Base-by-base conservation (phyloP, 495 filamentous ascomycete genomes). In the Astrothelium subdiscretum region DNA sequence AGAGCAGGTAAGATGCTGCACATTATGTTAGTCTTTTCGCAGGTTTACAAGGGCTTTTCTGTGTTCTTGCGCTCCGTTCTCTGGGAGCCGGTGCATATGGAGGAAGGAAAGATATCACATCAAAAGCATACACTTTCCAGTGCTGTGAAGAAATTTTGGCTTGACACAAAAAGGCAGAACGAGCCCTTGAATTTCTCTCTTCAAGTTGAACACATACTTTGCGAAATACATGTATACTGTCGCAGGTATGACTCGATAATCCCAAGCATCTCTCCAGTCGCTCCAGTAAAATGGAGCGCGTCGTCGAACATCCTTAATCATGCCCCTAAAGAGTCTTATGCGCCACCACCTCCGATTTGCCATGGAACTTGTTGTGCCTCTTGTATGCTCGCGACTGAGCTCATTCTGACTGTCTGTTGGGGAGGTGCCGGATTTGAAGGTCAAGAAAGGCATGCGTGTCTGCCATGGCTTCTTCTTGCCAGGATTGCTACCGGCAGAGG, bases 191-290 rank as follows among this genome's bases (percentile, higher is more conserved):
- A 3, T 35, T 59, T 12, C 12, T 22, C 22, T 59, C 15, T 35
- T 11, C 8, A 54, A 26, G n/a, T 12, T 24, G 15, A 20, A 35
- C 10, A 59, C 57, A 35, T 59, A 59, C 57, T 59, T 79, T 59
- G 74, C 74, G 65, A 79, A 79, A 66, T 76, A 78, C 65, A 79
- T 79, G 29, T 72, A 69, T 1, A 78, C 68, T 1, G 73, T 74
- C 26, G 71, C 75, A 24, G 75, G 70, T 11, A 77, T 62, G 11
- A 73, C 74, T 27, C 76, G 65, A 59, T 79, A 79, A 60, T 71
- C 72, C 65, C 68, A 73, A n/a, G 69, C 76, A 65, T 79, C 75
- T 27, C 29, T 70, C 51, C 72, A 70, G 59, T 79, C 77, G 61
- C 69, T 72, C 68, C 67, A 67, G 63, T 79, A 79, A 62, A 68